Base-by-base conservation (phyloP, 345 rosid species). In the Noccaea bulbosa region DNA sequence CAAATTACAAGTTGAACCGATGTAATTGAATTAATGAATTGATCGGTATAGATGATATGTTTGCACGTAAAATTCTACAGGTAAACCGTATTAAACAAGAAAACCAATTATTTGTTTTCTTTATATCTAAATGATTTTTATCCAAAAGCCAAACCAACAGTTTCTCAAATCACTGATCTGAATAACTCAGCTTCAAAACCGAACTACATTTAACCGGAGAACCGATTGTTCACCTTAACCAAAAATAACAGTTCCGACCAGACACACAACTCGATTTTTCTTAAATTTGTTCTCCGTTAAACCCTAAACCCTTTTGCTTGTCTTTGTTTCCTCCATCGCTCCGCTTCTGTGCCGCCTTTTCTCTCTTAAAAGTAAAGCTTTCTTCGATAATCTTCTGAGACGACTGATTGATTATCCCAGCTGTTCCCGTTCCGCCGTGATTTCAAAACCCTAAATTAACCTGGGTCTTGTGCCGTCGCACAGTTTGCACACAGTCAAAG, bases 271-370 rank as follows among this genome's bases (percentile, higher is more conserved):
- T n/a, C n/a, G n/a, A n/a, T n/a, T 47, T 47, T 48, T 20, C 4
- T 48, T 8, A 16, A 20, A 4, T 51, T 34, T 45, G 32, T 14
- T 3, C 7, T 11, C 38, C 6, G 40, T 48, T 69, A 69, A 58
- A 69, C 74, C 74, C 66, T 58, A 69, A 69, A 69, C 65, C 63
- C 65, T 55, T 55, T 14, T n/a, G 0, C 5, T 6, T 11, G 16
- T 2, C 16, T 33, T 12, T 45, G 47, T 4, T 66, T n/a, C 12
- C 34, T 37, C 15, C 63, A 8, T 9, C 6, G 7, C 56, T 17
- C 57, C 6, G 7, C 56, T 17, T 47, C 44, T 57, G 38, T 7
- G 74, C 74, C 67, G 74, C 74, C 9, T 60, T 49, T 12, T 39
- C 12, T 48, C 60, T 62, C 52, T 3, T 30, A 51, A 51, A 20